Evolutionary conservation across 2,329 filamentous ascomycete species (phyloP).

Genomic region (Colletotrichum cuscutae): DNA sequence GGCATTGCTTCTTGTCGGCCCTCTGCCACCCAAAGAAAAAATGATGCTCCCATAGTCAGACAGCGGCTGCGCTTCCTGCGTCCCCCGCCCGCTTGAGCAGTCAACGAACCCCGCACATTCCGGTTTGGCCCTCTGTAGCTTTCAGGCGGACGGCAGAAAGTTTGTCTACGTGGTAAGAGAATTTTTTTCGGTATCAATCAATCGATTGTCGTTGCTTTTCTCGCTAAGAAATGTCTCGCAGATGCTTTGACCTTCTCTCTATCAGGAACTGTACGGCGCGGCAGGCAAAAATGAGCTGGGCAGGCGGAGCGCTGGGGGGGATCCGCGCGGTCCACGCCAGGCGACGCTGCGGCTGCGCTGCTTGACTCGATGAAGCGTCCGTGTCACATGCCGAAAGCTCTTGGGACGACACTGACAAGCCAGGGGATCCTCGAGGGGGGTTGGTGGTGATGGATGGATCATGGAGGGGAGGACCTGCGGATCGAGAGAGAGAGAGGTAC

Average conservation of each 20-base stretch:
- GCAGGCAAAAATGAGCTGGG: background rate
- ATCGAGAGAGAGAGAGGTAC: background rate
- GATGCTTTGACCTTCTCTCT: slow-evolving; percentile 22
- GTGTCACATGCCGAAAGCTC: slow-evolving; percentile 12
- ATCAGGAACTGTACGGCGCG: background rate
- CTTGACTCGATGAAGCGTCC: slow-evolving; percentile 29
- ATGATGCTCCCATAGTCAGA: background rate
- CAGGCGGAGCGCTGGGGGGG: slow-evolving; percentile 8
- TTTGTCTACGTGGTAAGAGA: background rate
- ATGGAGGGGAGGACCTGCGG: background rate
- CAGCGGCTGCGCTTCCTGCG: background rate
- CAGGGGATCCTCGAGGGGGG: slow-evolving; percentile 21
- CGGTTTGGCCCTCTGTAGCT: background rate
- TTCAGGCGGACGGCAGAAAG: background rate
- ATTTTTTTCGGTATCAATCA: background rate
- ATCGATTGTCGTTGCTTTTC: slow-evolving; percentile 18
- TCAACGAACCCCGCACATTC: background rate
- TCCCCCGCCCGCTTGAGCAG: background rate
- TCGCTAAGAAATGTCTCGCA: slow-evolving; percentile 24
- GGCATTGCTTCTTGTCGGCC: slow-evolving; percentile 18
- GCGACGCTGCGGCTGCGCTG: background rate
- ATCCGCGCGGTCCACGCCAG: slow-evolving; percentile 10
- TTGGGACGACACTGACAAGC: slow-evolving; percentile 31
- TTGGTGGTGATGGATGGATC: background rate
- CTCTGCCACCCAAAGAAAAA: background rate